These are phyloP conservation scores for Marasmius fiardii DNA, from an alignment of 1,284 basidiomycete species.

Conservation along the genomic window DNA sequence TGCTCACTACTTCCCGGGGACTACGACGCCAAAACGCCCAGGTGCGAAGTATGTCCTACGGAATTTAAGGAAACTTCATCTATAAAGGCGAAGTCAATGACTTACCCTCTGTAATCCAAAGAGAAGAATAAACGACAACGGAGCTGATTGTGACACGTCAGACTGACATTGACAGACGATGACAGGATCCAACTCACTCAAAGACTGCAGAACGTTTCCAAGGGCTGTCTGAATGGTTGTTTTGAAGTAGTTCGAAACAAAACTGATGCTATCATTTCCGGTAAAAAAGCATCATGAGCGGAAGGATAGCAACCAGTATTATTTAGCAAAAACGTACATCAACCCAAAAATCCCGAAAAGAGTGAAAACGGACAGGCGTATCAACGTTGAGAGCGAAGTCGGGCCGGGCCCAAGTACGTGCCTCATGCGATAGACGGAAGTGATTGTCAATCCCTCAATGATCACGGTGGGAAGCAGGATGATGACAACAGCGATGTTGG, in stretches of 20 bases:
- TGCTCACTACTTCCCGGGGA: not conserved
- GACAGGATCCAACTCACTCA: conserved; percentile 8
- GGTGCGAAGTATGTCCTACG: not conserved
- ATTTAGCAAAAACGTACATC: too few relatives aligned
- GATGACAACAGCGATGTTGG: conserved; percentile 3
- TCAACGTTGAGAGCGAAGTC: not conserved
- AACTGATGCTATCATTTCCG: not conserved
- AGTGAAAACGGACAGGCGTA: conserved; percentile 11
- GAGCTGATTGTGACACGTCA: conserved; percentile 7
- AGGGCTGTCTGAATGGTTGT: conserved; percentile 1
- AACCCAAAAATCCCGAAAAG: conserved; percentile 11
- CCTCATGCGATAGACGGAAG: conserved; percentile 4
- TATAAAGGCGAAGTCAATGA: not conserved
- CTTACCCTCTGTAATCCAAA: not conserved
- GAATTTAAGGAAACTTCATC: not conserved
- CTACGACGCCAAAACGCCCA: not conserved
- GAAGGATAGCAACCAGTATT: too few relatives aligned
- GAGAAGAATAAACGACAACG: not conserved
- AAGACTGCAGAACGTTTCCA: conserved; percentile 10
- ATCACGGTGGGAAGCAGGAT: conserved; percentile 14
- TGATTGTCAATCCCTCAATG: not conserved
- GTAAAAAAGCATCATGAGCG: not conserved
- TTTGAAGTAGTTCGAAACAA: conserved; percentile 2
- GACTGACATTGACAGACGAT: not conserved
- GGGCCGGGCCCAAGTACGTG: not conserved